Evolutionary conservation across 2,329 filamentous ascomycete genomes (phyloP), one percentile per base, ranked within the genome.

Genomic region (Ophiostoma pallidulum): DNA sequence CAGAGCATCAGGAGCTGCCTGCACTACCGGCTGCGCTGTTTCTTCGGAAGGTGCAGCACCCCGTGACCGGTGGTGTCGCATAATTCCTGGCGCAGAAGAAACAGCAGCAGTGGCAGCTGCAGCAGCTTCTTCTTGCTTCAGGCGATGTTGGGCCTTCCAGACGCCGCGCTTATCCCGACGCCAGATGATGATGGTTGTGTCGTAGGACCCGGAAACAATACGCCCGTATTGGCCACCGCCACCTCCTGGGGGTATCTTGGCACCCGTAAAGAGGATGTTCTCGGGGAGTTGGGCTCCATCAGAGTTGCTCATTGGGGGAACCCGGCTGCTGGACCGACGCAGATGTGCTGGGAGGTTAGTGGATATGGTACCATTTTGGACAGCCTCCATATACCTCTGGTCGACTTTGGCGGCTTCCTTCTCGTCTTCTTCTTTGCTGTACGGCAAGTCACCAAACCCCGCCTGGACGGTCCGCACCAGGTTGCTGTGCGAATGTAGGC

Each of bases 171-270:
- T 78, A 54, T 94, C 85, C 52, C 87, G 82, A 56, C 86, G 84
- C 92, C 92, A 98, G 48, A 98, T 86, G 55, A 96, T 90, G 56
- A 98, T 88, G 10, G 82, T 90, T 66, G 95, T 88, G 57, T 98
- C 92, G 57, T 98, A 98, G 1, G 89, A 95, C 3, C 92, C 92
- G 7, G 90, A 96, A 4, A 98, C 88, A 50, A 98, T 98, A n/a
- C 90, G 82, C 9, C 85, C 88, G 70, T 91, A 96, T 55, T 76
- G 82, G 58, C 87, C 87, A 22, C 91, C 89, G 33, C 91, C 91
- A 20, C 91, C 90, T 12, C 91, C 91, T 0, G 91, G 90, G 1
- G 91, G 91, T 3, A 97, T 73, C 60, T 86, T 92, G 14, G 90
- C 87, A 0, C 90, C 90, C 42, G 86, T 80, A 0, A 86, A 84